Conservation (phyloP, 2,329 filamentous ascomycete genomes). For the Colletotrichum salicis region DNA sequence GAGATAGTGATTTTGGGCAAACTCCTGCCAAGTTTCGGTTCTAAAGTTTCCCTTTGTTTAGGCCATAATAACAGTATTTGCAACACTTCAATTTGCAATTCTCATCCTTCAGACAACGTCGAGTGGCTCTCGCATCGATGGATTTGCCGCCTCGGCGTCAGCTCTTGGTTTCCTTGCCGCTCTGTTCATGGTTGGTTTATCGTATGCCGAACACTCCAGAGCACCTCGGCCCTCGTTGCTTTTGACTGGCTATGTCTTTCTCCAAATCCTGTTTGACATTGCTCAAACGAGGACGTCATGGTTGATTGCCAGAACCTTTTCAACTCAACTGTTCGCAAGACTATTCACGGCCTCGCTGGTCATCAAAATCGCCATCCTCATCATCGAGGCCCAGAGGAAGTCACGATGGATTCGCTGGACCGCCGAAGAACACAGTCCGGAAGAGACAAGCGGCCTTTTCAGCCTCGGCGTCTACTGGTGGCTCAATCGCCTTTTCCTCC, state of each 20-base stretch:
- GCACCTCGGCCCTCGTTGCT: slow-evolving; percentile 54
- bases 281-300: slow-evolving; percentile 55
- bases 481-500: slow-evolving; percentile 47
- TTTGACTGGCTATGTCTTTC: slow-evolving; percentile 52
- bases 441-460: slow-evolving; percentile 47
- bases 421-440: slow-evolving; percentile 51
- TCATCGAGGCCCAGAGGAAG: slow-evolving; percentile 53
- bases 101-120: slow-evolving; percentile 44
- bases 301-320: slow-evolving; percentile 42
- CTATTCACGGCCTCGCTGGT: slow-evolving; percentile 49
- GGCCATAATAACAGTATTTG: slow-evolving; percentile 40
- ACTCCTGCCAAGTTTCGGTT: too few species aligned
- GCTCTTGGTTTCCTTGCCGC: slow-evolving; percentile 44
- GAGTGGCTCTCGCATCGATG: slow-evolving; percentile 33
- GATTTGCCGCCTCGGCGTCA: slow-evolving; percentile 43
- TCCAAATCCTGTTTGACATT: slow-evolving; percentile 57
- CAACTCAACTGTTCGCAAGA: slow-evolving; percentile 40
- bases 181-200: slow-evolving; percentile 44
- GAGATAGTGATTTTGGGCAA: not conserved
- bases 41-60: not conserved
- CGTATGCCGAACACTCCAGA: slow-evolving; percentile 43
- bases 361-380: slow-evolving; percentile 49
- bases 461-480: slow-evolving; percentile 48
- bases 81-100: slow-evolving; percentile 44
- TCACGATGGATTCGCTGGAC: slow-evolving; percentile 51